A percentile compares a stretch with the other conserved stretches of the same genome.
Evolutionary conservation across 352 stramenopile genomes (phyloP).

Genomic region (Phytophthora ramorum): DNA sequence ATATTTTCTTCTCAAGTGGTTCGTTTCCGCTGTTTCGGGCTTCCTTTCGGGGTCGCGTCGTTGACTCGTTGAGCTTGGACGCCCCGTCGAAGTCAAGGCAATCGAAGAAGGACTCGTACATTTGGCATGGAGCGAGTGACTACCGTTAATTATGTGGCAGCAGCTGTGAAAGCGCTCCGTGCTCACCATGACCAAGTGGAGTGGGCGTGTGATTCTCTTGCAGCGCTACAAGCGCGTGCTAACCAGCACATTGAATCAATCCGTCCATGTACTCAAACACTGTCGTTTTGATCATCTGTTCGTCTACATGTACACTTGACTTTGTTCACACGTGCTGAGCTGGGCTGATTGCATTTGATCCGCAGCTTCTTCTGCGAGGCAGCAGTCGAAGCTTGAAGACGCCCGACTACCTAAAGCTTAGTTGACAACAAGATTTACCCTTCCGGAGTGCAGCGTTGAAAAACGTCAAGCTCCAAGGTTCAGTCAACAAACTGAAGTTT

Average conservation of each 20-base stretch:
- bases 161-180: slow-evolving; percentile 41
- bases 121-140: slow-evolving; percentile 29
- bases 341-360: too few species aligned
- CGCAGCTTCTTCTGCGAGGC: too few species aligned
- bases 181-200: slow-evolving; percentile 25
- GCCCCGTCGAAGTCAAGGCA: slow-evolving; percentile 18
- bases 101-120: slow-evolving; percentile 9
- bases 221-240: slow-evolving; percentile 16
- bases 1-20: slow-evolving; percentile 35
- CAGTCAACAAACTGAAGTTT: too few species aligned
- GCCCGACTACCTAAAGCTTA: too few species aligned
- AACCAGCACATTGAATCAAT: slow-evolving; percentile 18
- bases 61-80: neutral
- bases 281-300: slow-evolving; percentile 8
- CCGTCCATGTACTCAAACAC: slow-evolving; percentile 8
- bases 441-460: too few species aligned
- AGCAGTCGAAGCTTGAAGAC: too few species aligned
- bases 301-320: neutral
- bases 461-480: too few species aligned
- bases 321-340: too few species aligned
- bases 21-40: slow-evolving; percentile 5
- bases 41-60: slow-evolving; percentile 11
- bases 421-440: too few species aligned
- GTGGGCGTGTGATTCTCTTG: slow-evolving; percentile 18
- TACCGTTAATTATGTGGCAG: slow-evolving; percentile 39